Conservation (phyloP, 352 stramenopile genomes). For the Elongisporangium undulatum region DNA sequence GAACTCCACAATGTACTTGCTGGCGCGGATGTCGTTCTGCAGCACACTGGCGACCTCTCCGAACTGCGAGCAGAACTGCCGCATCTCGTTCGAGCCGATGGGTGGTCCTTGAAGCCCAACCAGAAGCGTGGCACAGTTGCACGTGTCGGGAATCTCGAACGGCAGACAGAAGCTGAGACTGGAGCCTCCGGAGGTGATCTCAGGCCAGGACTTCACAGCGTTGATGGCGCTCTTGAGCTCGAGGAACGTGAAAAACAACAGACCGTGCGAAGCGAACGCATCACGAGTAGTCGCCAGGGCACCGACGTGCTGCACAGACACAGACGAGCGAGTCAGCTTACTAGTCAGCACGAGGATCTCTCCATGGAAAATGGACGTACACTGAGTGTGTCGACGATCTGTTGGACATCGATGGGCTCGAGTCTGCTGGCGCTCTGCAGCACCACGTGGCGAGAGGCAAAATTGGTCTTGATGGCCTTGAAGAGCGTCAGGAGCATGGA, state of each 20-base stretch:
- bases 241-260: slow-evolving; percentile 77
- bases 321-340: slow-evolving; percentile 1
- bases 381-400: slow-evolving; percentile 42
- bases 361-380: slow-evolving; percentile 24
- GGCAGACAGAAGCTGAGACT: slow-evolving; percentile 46
- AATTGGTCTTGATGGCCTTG: slow-evolving; percentile 44
- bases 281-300: slow-evolving; percentile 38
- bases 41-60: slow-evolving; percentile 73
- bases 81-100: slow-evolving; percentile 37
- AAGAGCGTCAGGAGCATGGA: slow-evolving; percentile 35
- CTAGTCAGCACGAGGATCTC: background rate
- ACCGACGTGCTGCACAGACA: slow-evolving; percentile 46
- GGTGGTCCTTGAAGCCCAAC: slow-evolving; percentile 28
- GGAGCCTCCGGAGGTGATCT: slow-evolving; percentile 11
- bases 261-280: slow-evolving; percentile 41
- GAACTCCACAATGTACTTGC: slow-evolving; percentile 70
- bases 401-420: slow-evolving; percentile 30
- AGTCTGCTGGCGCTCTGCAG: slow-evolving; percentile 40
- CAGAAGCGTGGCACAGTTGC: slow-evolving; percentile 59
- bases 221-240: slow-evolving; percentile 63
- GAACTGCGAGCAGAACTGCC: slow-evolving; percentile 59
- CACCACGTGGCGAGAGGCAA: slow-evolving; percentile 64
- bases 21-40: slow-evolving; percentile 33
- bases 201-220: slow-evolving; percentile 40
- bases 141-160: slow-evolving; percentile 59